phyloP scores from a whole-genome alignment of 192 early-diverging fungal species.

The Borealophlyctis nickersoniae region DNA sequence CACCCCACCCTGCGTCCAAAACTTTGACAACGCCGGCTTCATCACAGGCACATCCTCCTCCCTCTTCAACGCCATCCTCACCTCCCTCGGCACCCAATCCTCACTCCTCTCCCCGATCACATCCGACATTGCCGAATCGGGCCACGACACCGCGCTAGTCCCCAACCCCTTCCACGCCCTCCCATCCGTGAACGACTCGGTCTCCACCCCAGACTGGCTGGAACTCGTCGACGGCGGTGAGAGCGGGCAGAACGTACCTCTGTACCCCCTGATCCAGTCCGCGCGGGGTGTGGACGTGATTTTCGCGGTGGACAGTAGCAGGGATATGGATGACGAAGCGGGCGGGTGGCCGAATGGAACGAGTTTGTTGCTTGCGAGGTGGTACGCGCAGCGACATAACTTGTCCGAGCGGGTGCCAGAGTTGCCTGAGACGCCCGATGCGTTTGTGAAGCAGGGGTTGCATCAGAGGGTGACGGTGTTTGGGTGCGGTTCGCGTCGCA shows the following conservation, averaged over 20 bases:
- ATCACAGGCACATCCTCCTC: constrained; percentile 28
- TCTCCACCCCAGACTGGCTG: neutral
- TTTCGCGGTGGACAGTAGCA: constrained; percentile 27
- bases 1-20: constrained; percentile 13
- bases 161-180: constrained; percentile 29
- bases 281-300: constrained; percentile 14
- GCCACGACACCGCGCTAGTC: constrained; percentile 24
- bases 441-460: constrained; percentile 18
- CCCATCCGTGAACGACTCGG: constrained; percentile 13
- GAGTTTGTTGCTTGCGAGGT: constrained; percentile 13
- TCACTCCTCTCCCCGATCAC: neutral
- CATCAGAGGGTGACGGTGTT: constrained; percentile 16
- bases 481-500: constrained; percentile 18
- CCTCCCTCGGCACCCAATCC: neutral
- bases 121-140: neutral
- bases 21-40: constrained; percentile 28
- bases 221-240: constrained; percentile 34
- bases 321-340: neutral
- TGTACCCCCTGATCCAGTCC: constrained; percentile 12
- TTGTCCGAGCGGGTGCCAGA: constrained; percentile 21
- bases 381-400: constrained; percentile 12
- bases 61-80: constrained; percentile 28
- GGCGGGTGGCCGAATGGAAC: constrained; percentile 27
- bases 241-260: constrained; percentile 29
- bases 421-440: constrained; percentile 21